Evolutionary conservation across 257 asterid genomes (phyloP).

Genomic region (Lycium ferocissimum): DNA sequence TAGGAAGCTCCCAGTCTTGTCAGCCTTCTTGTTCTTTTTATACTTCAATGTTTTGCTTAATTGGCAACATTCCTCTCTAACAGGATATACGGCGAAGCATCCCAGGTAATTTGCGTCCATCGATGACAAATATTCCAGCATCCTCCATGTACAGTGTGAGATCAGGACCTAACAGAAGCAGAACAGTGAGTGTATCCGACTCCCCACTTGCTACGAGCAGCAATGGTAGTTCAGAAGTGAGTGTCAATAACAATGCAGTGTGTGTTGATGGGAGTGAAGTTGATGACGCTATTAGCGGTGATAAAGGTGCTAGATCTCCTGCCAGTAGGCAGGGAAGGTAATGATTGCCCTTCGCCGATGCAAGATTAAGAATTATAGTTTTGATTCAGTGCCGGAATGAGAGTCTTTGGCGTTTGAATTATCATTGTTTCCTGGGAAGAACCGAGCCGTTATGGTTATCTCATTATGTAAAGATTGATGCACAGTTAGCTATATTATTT

Average conservation of each 20-base stretch:
- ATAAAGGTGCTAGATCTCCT: slow-evolving; percentile 69
- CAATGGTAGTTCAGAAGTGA: slow-evolving; percentile 36
- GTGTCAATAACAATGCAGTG: slow-evolving; percentile 32
- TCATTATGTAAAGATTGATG: slow-evolving; percentile 26
- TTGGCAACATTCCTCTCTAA: slow-evolving; percentile 14
- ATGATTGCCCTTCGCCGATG: slow-evolving; percentile 26
- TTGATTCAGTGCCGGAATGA: background rate
- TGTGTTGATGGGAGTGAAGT: slow-evolving; percentile 40
- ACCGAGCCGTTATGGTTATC: background rate
- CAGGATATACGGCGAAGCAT: slow-evolving; percentile 42
- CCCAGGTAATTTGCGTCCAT: slow-evolving; percentile 30
- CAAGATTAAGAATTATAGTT: background rate
- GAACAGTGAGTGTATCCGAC: slow-evolving; percentile 32
- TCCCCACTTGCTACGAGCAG: slow-evolving; percentile 38
- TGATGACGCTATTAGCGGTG: slow-evolving; percentile 73
- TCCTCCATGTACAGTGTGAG: slow-evolving; percentile 37
- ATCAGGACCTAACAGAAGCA: slow-evolving; percentile 34
- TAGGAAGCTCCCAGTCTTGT: background rate
- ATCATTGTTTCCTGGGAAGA: background rate
- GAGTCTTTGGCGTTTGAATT: slow-evolving; percentile 1
- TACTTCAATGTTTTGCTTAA: background rate
- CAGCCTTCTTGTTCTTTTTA: background rate
- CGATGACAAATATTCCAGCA: slow-evolving; percentile 30
- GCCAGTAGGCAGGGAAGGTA: slow-evolving; percentile 72
- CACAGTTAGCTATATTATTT: slow-evolving; percentile 24